Base-by-base conservation (phyloP, 176 grass and related monocot species). In the Guadua angustifolia region DNA sequence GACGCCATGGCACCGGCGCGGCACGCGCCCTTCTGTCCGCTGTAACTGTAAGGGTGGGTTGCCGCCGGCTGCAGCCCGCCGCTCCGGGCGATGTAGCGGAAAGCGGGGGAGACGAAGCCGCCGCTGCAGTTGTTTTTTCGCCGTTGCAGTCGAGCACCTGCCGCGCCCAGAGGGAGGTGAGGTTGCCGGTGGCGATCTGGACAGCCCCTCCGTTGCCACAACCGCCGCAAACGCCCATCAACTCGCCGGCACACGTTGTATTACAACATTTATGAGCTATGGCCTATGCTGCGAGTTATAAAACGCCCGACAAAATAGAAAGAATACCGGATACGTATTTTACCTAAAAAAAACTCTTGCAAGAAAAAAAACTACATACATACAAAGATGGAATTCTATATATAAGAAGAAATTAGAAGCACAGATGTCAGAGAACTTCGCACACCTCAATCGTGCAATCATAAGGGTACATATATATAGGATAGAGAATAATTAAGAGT, bases 211-310 rank as follows among this genome's bases (percentile, higher is more conserved):
- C 13, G 66, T 69, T 26, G 85, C 89, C 61, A 58, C 89, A 40
- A 84, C 85, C 22, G 89, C 80, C 18, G 85, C 13, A 53, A 91
- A 87, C 13, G 89, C 89, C 89, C 89, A 91, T 39, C 89, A 91
- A 47, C 66, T 78, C 47, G 80, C 89, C 87, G 55, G 10, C 25
- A n/a, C 9, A 61, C 38, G 69, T 36, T 29, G 19, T 67, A 16
- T 29, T 29, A 29, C 29, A 79, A 51, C 40, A 78, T 7, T 11
- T 78, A 29, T 16, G 75, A 63, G 10, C 24, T 18, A 50, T 13
- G 53, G 75, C 75, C 7, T 58, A 53, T 57, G 35, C 35, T 36
- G 4, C 35, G 35, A 36, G 35, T 4, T 36, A 4, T 36, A 36
- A 36, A 36, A 36, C 35, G 35, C 35, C 2, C 1, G 4, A 36